A percentile compares a stretch with the other conserved stretches of the same genome.
Evolutionary conservation across 2,329 filamentous ascomycete genomes (phyloP).

Genomic region (Anisogramma anomala): DNA sequence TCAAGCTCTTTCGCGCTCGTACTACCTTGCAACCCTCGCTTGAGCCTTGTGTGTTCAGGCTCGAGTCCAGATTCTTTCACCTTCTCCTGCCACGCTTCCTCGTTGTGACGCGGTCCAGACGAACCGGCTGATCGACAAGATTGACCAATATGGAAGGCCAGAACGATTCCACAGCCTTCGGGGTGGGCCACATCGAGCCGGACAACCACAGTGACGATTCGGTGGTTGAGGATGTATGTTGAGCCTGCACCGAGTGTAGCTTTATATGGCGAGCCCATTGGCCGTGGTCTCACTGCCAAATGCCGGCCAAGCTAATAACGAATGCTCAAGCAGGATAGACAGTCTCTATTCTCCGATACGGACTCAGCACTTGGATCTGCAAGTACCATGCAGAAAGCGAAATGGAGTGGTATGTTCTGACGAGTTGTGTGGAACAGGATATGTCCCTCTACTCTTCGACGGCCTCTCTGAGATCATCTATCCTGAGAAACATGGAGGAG

Average conservation of each 20-base stretch:
- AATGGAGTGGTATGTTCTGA: too few relatives aligned
- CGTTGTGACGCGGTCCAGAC: too few relatives aligned
- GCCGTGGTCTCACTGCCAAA: neutral
- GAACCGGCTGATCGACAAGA: too few relatives aligned
- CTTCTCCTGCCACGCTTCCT: too few relatives aligned
- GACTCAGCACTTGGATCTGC: slow-evolving; percentile 23
- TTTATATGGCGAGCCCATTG: neutral
- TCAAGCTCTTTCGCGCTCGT: too few relatives aligned
- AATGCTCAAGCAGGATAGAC: slow-evolving; percentile 3
- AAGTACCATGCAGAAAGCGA: slow-evolving; percentile 10
- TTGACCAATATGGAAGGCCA: slow-evolving; percentile 1
- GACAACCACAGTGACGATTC: slow-evolving; percentile 11
- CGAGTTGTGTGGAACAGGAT: slow-evolving; percentile 14
- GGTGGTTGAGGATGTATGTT: slow-evolving; percentile 12
- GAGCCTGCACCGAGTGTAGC: neutral
- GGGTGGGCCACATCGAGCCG: slow-evolving; percentile 12
- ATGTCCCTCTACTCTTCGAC: slow-evolving; percentile 23
- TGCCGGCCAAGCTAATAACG: neutral
- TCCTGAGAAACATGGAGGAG: slow-evolving; percentile 22
- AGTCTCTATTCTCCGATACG: slow-evolving; percentile 14
- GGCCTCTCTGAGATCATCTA: slow-evolving; percentile 23
- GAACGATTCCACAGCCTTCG: neutral
- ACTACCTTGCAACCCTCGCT: too few relatives aligned
- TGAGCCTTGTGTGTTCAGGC: too few relatives aligned
- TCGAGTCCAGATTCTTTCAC: too few relatives aligned